Percentiles rank a stretch among this genome's conserved stretches.
These are phyloP conservation scores for Mercurialis annua DNA, from an alignment of 345 rosid species.

Conservation along the genomic window DNA sequence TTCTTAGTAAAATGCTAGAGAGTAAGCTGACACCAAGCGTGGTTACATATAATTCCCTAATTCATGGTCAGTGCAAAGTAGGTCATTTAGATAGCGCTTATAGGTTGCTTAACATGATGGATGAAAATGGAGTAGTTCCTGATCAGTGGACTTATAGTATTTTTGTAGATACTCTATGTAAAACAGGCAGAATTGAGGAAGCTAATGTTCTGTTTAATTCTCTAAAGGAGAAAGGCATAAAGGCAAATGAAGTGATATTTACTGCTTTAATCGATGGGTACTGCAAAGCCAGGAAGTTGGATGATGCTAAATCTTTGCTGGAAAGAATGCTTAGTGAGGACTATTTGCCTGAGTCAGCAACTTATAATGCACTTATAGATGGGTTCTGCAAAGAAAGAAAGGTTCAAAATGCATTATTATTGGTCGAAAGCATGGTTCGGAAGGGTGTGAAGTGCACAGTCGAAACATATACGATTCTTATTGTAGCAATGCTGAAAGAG, in stretches of 20 bases:
- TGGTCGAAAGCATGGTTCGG: conserved; percentile 51
- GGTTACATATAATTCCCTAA: conserved; percentile 68
- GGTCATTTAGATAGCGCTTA: conserved; percentile 71
- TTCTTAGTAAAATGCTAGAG: conserved; percentile 56
- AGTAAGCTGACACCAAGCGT: conserved; percentile 46
- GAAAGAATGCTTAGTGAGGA: conserved; percentile 52
- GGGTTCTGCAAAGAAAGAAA: conserved; percentile 62
- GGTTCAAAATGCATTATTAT: conserved; percentile 41
- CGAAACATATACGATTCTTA: conserved; percentile 65
- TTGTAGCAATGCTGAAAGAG: conserved; percentile 53
- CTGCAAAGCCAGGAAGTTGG: conserved; percentile 62
- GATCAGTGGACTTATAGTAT: conserved; percentile 68
- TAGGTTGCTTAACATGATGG: conserved; percentile 67
- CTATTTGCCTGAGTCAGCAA: conserved; percentile 59
- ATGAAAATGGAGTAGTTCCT: conserved; percentile 54
- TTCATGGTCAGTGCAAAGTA: conserved; percentile 66
- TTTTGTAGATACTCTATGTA: conserved; percentile 66
- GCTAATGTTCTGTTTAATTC: conserved; percentile 62
- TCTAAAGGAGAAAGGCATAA: conserved; percentile 61
- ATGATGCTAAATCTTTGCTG: conserved; percentile 50
- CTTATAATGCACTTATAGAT: conserved; percentile 73
- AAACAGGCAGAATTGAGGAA: conserved; percentile 63
- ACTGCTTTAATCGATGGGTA: conserved; percentile 81
- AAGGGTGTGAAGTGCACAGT: conserved; percentile 51
- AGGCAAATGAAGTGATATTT: conserved; percentile 71